These are phyloP conservation scores for Suillus brevipes DNA, from an alignment of 768 basidiomycete genomes.

Conservation along the genomic window DNA sequence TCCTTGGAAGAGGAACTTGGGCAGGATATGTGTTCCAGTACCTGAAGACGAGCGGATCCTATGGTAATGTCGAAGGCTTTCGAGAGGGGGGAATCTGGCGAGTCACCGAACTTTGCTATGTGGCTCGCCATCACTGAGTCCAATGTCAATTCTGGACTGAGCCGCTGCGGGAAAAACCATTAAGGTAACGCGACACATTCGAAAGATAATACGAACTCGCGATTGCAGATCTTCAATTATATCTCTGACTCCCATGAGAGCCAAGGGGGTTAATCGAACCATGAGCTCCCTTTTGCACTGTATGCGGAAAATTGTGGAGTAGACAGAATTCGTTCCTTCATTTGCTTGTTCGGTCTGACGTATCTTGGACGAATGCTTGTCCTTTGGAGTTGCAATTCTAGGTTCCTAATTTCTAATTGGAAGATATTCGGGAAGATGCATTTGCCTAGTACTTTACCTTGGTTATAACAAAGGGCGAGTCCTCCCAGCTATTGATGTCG, in stretches of 20 bases:
- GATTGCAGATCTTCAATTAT: slow-evolving; percentile 49
- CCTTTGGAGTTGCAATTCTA: not conserved
- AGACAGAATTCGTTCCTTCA: not conserved
- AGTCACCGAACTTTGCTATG: slow-evolving; percentile 34
- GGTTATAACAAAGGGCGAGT: slow-evolving; percentile 45
- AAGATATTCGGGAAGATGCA: not conserved
- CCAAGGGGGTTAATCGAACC: slow-evolving; percentile 56
- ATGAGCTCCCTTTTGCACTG: slow-evolving; percentile 28
- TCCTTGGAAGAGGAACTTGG: not conserved
- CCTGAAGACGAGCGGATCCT: slow-evolving; percentile 39
- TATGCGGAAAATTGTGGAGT: slow-evolving; percentile 6
- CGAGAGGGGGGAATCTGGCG: slow-evolving; percentile 15
- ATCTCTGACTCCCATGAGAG: slow-evolving; percentile 42
- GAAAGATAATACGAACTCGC: slow-evolving; percentile 38
- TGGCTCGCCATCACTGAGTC: slow-evolving; percentile 44
- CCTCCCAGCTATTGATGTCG: slow-evolving; percentile 45
- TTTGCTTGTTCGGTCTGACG: not conserved
- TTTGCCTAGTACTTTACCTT: slow-evolving; percentile 36
- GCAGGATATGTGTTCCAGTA: slow-evolving; percentile 45
- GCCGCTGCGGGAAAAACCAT: slow-evolving; percentile 22
- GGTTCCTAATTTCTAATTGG: slow-evolving; percentile 1
- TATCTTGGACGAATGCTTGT: not conserved
- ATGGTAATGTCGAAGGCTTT: slow-evolving; percentile 45
- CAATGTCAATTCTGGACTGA: slow-evolving; percentile 40
- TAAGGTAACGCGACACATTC: slow-evolving; percentile 9